Evolutionary conservation across 768 basidiomycete species (phyloP), one percentile per base, ranked within the genome.

Genomic region (Kwoniella botswanensis): DNA sequence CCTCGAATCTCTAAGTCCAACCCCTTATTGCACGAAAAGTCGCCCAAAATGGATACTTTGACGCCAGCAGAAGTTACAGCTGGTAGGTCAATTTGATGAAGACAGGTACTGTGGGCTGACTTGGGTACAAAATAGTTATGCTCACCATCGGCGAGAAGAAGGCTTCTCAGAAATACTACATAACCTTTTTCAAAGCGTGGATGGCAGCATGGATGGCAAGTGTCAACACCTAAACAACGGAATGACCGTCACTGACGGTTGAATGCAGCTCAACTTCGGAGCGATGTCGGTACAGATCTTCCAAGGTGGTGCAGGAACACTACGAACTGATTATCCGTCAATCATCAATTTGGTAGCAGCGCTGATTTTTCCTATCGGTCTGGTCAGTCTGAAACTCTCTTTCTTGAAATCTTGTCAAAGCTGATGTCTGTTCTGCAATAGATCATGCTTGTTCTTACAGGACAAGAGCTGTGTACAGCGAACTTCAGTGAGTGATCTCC

Each of bases 181-280:
- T 70, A 35, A 73, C 72, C 64, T 73, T 73, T 22, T 73, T 73
- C 60, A 73, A 73, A 55, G 64, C 68, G 21, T 73, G 72, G 72
- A 73, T 73, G 72, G 68, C 72, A 4, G 72, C 64, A 41, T 73
- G 72, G 72, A 73, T 73, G 53, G 72, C 63, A 44, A 56, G 72
- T 67, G 13, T 15, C 5, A 9, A 35, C 35, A 35, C 35, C 35
- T 52, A 1, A 52, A 55, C n/a, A 55, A n/a, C 54, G 3, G n/a
- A n/a, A 7, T 35, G 6, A 35, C 35, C 35, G 7, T 35, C 35
- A 35, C 35, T 35, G 35, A 35, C 35, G 35, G 6, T 35, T 35
- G 3, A 35, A 35, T 35, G 12, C 46, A 73, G 72, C 55, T 73
- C 29, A 70, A 65, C 43, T 73, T 73, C 62, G 72, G 72, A 2